Base-by-base conservation (phyloP, 2,329 filamentous ascomycete species). In the Diplodia sapinea region DNA sequence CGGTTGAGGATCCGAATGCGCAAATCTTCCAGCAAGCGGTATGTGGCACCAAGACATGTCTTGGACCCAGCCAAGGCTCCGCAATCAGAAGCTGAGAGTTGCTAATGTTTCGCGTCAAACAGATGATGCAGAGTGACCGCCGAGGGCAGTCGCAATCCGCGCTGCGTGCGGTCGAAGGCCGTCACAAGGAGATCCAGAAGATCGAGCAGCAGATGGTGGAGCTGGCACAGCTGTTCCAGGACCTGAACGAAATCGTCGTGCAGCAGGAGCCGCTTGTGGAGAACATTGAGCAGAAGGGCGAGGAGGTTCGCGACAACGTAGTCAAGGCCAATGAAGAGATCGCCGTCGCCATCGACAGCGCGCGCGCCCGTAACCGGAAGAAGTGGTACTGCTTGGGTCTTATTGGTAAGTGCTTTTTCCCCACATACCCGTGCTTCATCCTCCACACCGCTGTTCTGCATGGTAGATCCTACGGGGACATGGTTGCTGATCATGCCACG, bases 331-430 rank as follows among this genome's bases (percentile, higher is more conserved):
- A 95, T 76, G 86, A 88, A 70, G 88, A 97, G 79, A 91, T 98
- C 69, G 88, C 86, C 49, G 87, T 86, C n/a, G 94, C 94, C 13
- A 91, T 97, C 70, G 85, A 86, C 69, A 96, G 92, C 72, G 94
- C 94, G 9, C 86, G 90, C 65, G 72, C 71, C 70, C 74, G 76
- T 66, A 77, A 87, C 88, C 73, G 92, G 91, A 96, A 96, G 93
- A 97, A 97, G 91, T 97, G 93, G 94, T 94, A 91, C 78, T 97
- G 93, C 84, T 82, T 97, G 72, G 89, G 90, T 74, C 92, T 97
- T 75, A 82, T 85, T 47, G 36, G 67, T 68, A 66, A 66, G 67
- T 52, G 43, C 38, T 29, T 52, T 50, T 33, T 54, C 56, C 40
- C 50, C 40, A 31, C 59, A 54, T 6, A 29, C 12, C 9, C 36